phyloP scores from a whole-genome alignment of 192 early-diverging fungal genomes.

The Entomortierella parvispora region DNA sequence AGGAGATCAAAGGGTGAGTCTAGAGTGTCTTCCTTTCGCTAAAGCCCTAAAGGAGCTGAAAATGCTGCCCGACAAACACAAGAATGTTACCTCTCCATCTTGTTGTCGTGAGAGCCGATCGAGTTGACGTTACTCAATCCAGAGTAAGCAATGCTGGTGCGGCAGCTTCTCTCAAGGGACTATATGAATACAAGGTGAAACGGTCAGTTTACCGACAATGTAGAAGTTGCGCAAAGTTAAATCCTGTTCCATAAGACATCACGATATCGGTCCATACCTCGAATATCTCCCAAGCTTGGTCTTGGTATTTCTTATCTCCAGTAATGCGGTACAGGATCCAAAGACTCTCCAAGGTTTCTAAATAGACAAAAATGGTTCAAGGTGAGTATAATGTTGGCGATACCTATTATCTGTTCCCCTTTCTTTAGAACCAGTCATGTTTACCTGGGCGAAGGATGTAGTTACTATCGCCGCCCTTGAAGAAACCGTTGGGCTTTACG shows the following conservation, averaged over 20 bases:
- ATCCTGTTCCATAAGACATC: too few species aligned
- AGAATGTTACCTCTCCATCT: slow-evolving; percentile 65
- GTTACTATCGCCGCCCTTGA: slow-evolving; percentile 7
- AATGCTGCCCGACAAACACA: background rate
- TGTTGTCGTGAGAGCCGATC: slow-evolving; percentile 48
- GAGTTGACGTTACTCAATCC: slow-evolving; percentile 55
- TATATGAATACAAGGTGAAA: slow-evolving; percentile 21
- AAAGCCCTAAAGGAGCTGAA: too few species aligned
- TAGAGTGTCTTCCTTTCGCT: too few species aligned
- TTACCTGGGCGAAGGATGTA: slow-evolving; percentile 67
- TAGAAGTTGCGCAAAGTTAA: too few species aligned
- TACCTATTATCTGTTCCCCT: too few species aligned
- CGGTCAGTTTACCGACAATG: background rate
- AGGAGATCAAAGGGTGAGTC: background rate
- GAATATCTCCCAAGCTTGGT: slow-evolving; percentile 78
- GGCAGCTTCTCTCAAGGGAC: slow-evolving; percentile 59
- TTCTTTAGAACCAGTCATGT: too few species aligned
- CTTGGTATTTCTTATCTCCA: slow-evolving; percentile 70
- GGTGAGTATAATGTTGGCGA: too few species aligned
- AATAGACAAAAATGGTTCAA: background rate
- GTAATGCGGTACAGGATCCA: slow-evolving; percentile 81
- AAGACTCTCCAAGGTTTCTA: slow-evolving; percentile 77
- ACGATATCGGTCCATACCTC: slow-evolving; percentile 16
- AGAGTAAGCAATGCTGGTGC: slow-evolving; percentile 59
- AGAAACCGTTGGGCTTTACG: slow-evolving; percentile 16